Conservation (phyloP, 164 flowering plant species). For the Nymphaea thermarum region DNA sequence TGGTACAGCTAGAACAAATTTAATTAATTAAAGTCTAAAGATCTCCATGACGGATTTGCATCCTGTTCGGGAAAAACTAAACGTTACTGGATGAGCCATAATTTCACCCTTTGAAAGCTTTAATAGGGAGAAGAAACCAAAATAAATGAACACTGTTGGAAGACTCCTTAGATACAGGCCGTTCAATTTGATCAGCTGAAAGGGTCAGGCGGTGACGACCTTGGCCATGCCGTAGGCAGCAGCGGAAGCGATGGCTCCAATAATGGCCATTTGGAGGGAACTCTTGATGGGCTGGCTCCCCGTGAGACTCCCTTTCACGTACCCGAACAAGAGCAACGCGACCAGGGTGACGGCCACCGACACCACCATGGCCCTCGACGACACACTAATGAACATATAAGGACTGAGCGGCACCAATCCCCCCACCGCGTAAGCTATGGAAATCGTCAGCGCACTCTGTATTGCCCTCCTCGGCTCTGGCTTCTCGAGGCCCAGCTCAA, state of each 20-base stretch:
- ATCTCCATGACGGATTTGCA: too few relatives aligned
- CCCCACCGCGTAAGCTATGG: conserved; percentile 64
- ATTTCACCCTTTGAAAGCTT: too few relatives aligned
- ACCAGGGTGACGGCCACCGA: conserved; percentile 61
- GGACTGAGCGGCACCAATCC: conserved; percentile 80
- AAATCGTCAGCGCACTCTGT: conserved; percentile 78
- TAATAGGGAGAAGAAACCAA: too few relatives aligned
- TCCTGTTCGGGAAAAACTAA: too few relatives aligned
- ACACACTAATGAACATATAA: conserved; percentile 64
- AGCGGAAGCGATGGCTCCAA: conserved; percentile 84
- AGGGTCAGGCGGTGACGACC: conserved; percentile 15
- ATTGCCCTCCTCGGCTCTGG: conserved; percentile 86
- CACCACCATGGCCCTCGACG: conserved; percentile 43
- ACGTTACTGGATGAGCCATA: too few relatives aligned
- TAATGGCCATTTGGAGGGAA: conserved; percentile 64
- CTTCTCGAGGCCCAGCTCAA: conserved; percentile 89
- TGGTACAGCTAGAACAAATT: too few relatives aligned
- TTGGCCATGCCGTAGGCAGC: conserved; percentile 87
- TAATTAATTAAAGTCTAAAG: too few relatives aligned
- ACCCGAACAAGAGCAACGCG: conserved; percentile 73
- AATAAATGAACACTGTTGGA: too few relatives aligned
- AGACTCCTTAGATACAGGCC: not conserved
- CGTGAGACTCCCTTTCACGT: conserved; percentile 67
- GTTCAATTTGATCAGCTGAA: not conserved
- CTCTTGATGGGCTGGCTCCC: conserved; percentile 54